phyloP scores from a whole-genome alignment of 176 grass and related monocot species.

The Avena insularis region DNA sequence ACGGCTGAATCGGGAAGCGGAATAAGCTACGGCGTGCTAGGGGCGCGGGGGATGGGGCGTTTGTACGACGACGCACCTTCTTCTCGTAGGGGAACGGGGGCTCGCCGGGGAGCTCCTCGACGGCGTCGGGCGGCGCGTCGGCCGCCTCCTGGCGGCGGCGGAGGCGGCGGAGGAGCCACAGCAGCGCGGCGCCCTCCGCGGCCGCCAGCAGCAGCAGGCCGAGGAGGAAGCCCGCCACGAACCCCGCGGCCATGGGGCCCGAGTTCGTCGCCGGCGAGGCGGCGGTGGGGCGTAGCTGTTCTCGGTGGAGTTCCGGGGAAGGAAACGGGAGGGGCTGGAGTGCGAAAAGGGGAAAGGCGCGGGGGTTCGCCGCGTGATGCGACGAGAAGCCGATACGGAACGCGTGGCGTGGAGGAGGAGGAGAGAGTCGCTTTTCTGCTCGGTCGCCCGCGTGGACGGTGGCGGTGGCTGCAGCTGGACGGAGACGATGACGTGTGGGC shows the following conservation, averaged over 20 bases:
- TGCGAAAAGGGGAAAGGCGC: conserved; percentile 23
- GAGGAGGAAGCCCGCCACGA: conserved; percentile 69
- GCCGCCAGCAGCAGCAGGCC: conserved; percentile 57
- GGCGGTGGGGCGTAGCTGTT: not conserved
- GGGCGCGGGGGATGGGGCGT: not conserved
- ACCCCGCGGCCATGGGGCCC: conserved; percentile 52
- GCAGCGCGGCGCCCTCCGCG: conserved; percentile 51
- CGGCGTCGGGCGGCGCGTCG: not conserved
- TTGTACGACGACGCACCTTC: conserved; percentile 15
- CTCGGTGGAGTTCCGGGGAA: not conserved
- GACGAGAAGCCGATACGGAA: not conserved
- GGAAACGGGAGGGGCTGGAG: not conserved
- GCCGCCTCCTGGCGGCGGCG: conserved; percentile 22
- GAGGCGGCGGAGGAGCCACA: conserved; percentile 55
- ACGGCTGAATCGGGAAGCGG: not conserved
- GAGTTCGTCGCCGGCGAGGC: not conserved
- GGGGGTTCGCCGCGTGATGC: conserved; percentile 31
- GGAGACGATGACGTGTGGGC: not conserved
- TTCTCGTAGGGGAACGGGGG: conserved; percentile 54
- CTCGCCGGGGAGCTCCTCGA: conserved; percentile 61
- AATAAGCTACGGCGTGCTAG: not conserved
- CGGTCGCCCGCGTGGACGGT: not conserved
- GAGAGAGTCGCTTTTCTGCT: not conserved
- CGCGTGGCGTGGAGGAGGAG: not conserved
- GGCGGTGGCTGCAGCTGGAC: not conserved